A percentile compares a stretch with the other conserved stretches of the same genome.
Conservation (phyloP, 139 green algal genomes). For the Eudorina sp. region DNA sequence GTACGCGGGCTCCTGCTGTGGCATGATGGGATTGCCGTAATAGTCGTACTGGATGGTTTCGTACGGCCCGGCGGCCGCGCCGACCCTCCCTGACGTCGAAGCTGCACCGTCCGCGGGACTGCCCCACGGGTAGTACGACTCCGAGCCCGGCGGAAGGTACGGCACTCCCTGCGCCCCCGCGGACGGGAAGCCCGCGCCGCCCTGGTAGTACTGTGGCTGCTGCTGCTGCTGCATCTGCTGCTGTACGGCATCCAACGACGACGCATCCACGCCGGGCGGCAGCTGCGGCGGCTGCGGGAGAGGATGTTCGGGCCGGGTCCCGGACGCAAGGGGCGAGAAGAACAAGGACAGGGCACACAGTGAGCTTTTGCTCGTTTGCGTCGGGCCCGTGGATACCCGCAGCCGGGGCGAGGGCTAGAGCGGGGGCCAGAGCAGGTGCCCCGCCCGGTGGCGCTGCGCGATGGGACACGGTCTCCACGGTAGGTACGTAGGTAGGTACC, state of each 20-base stretch:
- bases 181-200: not conserved
- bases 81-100: not conserved
- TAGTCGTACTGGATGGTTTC: slow-evolving; percentile 53
- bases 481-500: too few relatives aligned
- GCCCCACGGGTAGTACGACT: slow-evolving; percentile 46
- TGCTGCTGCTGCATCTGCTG: not conserved
- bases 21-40: slow-evolving; percentile 55
- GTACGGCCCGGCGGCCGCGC: not conserved
- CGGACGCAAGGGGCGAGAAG: too few relatives aligned
- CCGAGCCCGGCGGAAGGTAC: slow-evolving; percentile 7
- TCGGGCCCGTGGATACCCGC: too few relatives aligned
- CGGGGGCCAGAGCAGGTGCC: too few relatives aligned
- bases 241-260: not conserved
- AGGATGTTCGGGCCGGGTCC: not conserved
- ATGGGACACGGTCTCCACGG: too few relatives aligned
- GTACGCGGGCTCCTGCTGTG: slow-evolving; percentile 27
- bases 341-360: too few relatives aligned
- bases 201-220: not conserved
- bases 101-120: not conserved
- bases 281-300: slow-evolving; percentile 8
- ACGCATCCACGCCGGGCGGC: not conserved
- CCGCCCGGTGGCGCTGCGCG: too few relatives aligned
- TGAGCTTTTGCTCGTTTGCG: too few relatives aligned
- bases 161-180: not conserved
- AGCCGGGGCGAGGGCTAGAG: too few relatives aligned